Evolutionary conservation across 345 rosid species (phyloP).

Genomic region (Pelargonium nanum): DNA sequence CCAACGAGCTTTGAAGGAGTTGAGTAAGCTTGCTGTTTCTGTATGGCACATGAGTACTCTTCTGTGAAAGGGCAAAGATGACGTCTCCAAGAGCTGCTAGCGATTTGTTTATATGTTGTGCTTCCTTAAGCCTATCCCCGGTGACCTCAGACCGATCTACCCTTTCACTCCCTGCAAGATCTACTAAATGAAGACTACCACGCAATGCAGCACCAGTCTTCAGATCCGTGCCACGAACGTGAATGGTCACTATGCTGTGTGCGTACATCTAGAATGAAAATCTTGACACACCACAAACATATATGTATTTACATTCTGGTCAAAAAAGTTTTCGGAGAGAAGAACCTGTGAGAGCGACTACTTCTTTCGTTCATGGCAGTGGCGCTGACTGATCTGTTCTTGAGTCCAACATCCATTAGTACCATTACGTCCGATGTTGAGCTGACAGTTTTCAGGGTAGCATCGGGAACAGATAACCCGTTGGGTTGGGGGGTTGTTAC

Average conservation of each 20-base stretch:
- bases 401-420: slow-evolving; percentile 61
- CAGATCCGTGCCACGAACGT: slow-evolving; percentile 71
- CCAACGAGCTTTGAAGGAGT: slow-evolving; percentile 77
- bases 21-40: slow-evolving; percentile 99
- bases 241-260: slow-evolving; percentile 70
- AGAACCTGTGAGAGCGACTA: slow-evolving; percentile 88
- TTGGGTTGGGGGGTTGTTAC: slow-evolving; percentile 34
- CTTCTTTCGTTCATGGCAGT: slow-evolving; percentile 92
- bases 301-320: neutral
- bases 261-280: slow-evolving; percentile 9
- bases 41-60: slow-evolving; percentile 78
- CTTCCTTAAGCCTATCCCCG: slow-evolving; percentile 82
- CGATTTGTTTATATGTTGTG: slow-evolving; percentile 95
- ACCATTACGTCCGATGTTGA: slow-evolving; percentile 68
- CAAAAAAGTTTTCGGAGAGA: neutral
- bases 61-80: slow-evolving; percentile 77
- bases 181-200: slow-evolving; percentile 88
- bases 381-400: slow-evolving; percentile 61
- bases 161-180: slow-evolving; percentile 97
- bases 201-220: slow-evolving; percentile 37
- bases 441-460: slow-evolving; percentile 60
- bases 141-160: slow-evolving; percentile 88
- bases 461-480: slow-evolving; percentile 93
- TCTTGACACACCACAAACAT: neutral
- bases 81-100: slow-evolving; percentile 94